Evolutionary conservation across 345 rosid species (phyloP).

Genomic region (Populus nigra): DNA sequence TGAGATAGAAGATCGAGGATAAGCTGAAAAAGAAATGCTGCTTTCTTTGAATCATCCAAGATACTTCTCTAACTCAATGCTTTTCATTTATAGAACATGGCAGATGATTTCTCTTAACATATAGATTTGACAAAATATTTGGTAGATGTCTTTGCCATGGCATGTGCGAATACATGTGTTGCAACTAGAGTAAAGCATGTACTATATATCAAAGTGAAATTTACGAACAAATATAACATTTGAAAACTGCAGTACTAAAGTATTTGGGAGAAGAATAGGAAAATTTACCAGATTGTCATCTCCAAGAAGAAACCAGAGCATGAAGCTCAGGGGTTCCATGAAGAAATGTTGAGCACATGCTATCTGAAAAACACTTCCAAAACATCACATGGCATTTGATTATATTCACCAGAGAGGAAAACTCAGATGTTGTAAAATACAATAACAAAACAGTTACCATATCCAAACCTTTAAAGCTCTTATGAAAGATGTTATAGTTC

Average conservation of each 20-base stretch:
- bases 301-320: conserved; percentile 54
- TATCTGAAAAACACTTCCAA: conserved; percentile 50
- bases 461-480: conserved; percentile 77
- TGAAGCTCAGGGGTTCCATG: conserved; percentile 61
- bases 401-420: conserved; percentile 7
- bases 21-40: not conserved
- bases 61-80: not conserved
- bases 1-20: not conserved
- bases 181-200: too few relatives aligned
- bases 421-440: not conserved
- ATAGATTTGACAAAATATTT: not conserved
- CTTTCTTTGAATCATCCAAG: not conserved
- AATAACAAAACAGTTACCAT: not conserved
- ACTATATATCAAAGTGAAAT: too few relatives aligned
- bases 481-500: conserved; percentile 77
- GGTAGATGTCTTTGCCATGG: not conserved
- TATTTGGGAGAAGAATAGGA: not conserved
- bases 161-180: too few relatives aligned
- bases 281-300: conserved; percentile 47
- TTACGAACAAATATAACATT: too few relatives aligned
- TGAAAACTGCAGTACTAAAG: too few relatives aligned
- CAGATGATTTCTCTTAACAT: conserved; percentile 1
- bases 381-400: conserved; percentile 8
- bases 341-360: conserved; percentile 87
- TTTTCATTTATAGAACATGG: not conserved